phyloP scores from a whole-genome alignment of 192 early-diverging fungal genomes.

The Pilobolus umbonatus region DNA sequence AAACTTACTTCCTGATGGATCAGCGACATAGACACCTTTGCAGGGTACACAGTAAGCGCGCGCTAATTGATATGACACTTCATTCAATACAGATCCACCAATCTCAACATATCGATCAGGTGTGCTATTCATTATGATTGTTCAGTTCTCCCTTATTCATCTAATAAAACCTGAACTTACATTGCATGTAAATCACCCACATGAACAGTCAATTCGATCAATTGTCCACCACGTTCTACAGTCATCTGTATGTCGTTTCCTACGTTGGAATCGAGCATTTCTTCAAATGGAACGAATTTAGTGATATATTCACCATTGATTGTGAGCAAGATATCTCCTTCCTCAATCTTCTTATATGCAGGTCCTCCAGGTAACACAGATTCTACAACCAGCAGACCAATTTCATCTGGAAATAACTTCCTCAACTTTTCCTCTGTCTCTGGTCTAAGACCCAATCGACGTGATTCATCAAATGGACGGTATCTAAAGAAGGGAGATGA shows the following conservation, averaged over 20 bases:
- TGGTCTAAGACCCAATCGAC: conserved; percentile 60
- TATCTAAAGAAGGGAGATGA: conserved; percentile 30
- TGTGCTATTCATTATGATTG: conserved; percentile 34
- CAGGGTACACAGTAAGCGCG: conserved; percentile 61
- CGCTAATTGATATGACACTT: conserved; percentile 72
- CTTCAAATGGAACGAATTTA: conserved; percentile 77
- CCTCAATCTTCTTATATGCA: conserved; percentile 58
- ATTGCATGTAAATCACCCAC: conserved; percentile 76
- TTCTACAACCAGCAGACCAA: conserved; percentile 78
- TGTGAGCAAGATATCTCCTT: conserved; percentile 69
- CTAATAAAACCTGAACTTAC: conserved; percentile 13
- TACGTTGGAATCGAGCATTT: conserved; percentile 65
- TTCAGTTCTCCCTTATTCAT: neutral
- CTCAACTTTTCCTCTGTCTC: conserved; percentile 62
- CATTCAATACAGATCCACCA: conserved; percentile 73
- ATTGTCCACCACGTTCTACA: conserved; percentile 72
- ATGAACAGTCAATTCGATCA: conserved; percentile 48
- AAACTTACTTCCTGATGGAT: conserved; percentile 44
- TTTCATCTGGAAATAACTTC: conserved; percentile 54
- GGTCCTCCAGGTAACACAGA: conserved; percentile 71
- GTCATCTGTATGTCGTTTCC: conserved; percentile 49
- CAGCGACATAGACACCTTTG: conserved; percentile 77
- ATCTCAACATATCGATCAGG: conserved; percentile 82
- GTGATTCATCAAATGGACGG: conserved; percentile 73
- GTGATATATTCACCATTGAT: conserved; percentile 71